Percentiles rank a stretch among this genome's conserved stretches.
phyloP scores from a whole-genome alignment of 1,284 basidiomycete species.

The Ganoderma boninense region DNA sequence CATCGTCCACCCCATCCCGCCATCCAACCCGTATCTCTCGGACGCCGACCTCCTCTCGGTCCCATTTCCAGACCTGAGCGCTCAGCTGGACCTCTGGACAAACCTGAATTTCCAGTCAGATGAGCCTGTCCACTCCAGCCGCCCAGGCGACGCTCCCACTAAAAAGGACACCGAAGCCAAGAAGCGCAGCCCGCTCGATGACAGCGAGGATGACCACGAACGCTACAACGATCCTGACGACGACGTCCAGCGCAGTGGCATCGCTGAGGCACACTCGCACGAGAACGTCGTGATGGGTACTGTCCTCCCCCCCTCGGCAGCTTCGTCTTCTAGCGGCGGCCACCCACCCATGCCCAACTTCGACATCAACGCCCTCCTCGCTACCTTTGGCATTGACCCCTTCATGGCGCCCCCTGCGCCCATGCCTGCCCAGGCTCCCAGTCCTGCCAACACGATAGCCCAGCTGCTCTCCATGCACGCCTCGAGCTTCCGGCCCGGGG shows the following conservation, averaged over 20 bases:
- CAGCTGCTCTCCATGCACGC: slow-evolving; percentile 71
- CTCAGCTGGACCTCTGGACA: slow-evolving; percentile 87
- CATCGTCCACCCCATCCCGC: slow-evolving; percentile 64
- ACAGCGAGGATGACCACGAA: slow-evolving; percentile 46
- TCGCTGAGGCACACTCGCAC: slow-evolving; percentile 61
- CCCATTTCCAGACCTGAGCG: slow-evolving; percentile 74
- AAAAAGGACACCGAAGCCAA: slow-evolving; percentile 31
- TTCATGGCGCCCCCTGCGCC: slow-evolving; percentile 48
- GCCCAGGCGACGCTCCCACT: slow-evolving; percentile 18
- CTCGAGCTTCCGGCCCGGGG: slow-evolving; percentile 37
- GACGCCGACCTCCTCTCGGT: slow-evolving; percentile 69
- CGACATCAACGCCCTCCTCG: slow-evolving; percentile 65
- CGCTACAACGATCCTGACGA: slow-evolving; percentile 51
- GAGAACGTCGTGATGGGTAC: slow-evolving; percentile 64
- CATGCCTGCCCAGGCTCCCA: slow-evolving; percentile 38
- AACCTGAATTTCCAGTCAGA: slow-evolving; percentile 83
- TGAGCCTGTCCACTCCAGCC: slow-evolving; percentile 55
- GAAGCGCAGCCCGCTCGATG: slow-evolving; percentile 32
- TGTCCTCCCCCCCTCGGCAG: slow-evolving; percentile 36
- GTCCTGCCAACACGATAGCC: slow-evolving; percentile 62
- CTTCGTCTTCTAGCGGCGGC: slow-evolving; percentile 2
- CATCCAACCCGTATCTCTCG: slow-evolving; percentile 47
- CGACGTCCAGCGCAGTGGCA: slow-evolving; percentile 54
- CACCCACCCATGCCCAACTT: slow-evolving; percentile 44
- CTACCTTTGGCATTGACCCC: slow-evolving; percentile 70